Base-by-base conservation (phyloP, 352 stramenopile genomes). In the Elongisporangium anandrum region DNA sequence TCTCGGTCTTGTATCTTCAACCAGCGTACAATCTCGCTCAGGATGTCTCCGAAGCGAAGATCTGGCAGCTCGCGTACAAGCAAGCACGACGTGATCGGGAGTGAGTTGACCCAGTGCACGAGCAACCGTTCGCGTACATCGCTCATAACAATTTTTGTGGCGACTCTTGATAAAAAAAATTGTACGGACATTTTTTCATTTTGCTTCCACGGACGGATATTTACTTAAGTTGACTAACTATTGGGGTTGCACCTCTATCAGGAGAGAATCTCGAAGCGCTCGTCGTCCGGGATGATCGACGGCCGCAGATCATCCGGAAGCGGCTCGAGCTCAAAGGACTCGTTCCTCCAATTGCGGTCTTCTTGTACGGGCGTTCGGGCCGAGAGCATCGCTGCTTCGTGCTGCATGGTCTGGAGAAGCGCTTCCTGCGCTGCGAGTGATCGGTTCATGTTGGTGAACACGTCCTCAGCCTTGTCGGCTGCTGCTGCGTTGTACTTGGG, bases 91-190 rank as follows among this genome's bases (percentile, higher is more conserved):
- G 78, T 70, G 16, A 87, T 57, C 15, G 80, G 82, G 51, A 90
- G 60, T 24, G 82, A 89, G 65, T 92, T 92, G 53, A 92, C 54
- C 80, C 80, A 92, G 54, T 92, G 82, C 48, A 92, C 57, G 39
- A 88, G 63, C 61, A 83, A 65, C 20, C 80, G 76, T 53, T 61
- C 56, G 2, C 60, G 63, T 23, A 70, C 59, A 6, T 9, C 39
- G 1, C 50, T 38, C 26, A 3, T 52, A 26, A 29, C 24, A 9
- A 54, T n/a, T 9, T n/a, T 49, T 29, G 19, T 41, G 29, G 29
- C 29, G 29, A 41, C 29, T 41, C 29, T 41, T 41, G 29, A 41
- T 41, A 4, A 41, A 41, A 41, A 41, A 41, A 8, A 15, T 41
- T 3, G 5, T 15, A 9, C 5, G 29, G 9, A 9, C 5, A 9